Evolutionary conservation across 495 filamentous ascomycete genomes (phyloP).

Genomic region (Penicillium dipodomyicola): DNA sequence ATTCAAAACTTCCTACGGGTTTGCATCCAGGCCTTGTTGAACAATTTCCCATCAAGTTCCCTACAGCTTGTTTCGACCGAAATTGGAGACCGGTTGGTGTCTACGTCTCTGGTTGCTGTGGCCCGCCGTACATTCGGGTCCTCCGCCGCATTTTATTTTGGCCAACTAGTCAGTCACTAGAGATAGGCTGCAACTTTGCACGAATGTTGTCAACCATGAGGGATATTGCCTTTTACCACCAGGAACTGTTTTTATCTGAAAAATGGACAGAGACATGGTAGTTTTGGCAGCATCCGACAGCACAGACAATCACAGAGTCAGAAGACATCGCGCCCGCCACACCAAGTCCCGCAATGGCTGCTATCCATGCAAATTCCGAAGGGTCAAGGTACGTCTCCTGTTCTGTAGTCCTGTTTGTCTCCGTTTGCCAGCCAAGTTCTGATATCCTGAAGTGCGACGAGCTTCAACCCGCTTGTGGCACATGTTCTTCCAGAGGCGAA

Average conservation of each 20-base stretch:
- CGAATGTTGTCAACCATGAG: neutral
- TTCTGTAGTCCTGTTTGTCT: neutral
- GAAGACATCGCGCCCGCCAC: slow-evolving; percentile 10
- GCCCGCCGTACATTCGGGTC: neutral
- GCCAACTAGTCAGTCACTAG: no score
- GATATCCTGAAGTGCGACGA: slow-evolving; percentile 17
- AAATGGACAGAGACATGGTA: neutral
- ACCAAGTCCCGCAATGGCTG: slow-evolving; percentile 17
- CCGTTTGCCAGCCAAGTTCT: neutral
- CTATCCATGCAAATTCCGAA: slow-evolving; percentile 13
- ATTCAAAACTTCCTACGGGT: no score
- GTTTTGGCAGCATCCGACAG: neutral
- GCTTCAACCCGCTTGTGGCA: slow-evolving; percentile 12
- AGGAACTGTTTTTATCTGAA: neutral
- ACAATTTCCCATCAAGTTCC: no score
- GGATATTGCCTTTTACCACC: neutral
- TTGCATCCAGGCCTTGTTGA: no score
- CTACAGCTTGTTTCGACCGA: no score
- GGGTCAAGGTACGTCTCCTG: slow-evolving; percentile 10
- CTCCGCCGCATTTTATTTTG: no score
- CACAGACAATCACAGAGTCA: neutral
- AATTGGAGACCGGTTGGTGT: no score
- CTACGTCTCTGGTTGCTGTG: neutral
- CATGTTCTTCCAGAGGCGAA: slow-evolving; percentile 14
- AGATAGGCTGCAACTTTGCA: neutral